Base-by-base conservation (phyloP, 352 stramenopile genomes). In the Halophytophthora polymorphica region DNA sequence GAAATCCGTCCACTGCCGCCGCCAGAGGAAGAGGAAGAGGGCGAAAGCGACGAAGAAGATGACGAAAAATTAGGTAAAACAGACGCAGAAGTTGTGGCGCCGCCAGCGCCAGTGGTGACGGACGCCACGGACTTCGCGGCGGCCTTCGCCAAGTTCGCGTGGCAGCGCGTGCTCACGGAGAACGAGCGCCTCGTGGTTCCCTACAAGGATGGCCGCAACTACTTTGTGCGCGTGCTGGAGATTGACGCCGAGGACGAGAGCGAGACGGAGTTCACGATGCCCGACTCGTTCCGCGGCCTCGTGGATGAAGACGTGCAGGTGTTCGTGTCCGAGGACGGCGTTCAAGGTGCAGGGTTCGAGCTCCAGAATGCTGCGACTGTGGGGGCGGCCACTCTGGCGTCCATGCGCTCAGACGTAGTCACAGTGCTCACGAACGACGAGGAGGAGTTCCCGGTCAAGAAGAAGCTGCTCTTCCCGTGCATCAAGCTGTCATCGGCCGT, bases 401-500 rank as follows among this genome's bases (percentile, higher is more conserved):
- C 76, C 0, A 59, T 82, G 51, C 72, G 80, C n/a, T 71, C 65
- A 14, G 77, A 91, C 34, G 70, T 95, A 25, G 85, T 96, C 13
- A 73, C 80, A 3, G 84, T 95, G 19, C 25, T 77, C 2, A 94
- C 82, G 10, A 91, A 64, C 43, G 88, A 96, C 46, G 84, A 90
- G 18, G 88, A 96, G 45, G 79, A 88, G 59, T 96, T 96, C 46
- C 85, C 85, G 0, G 86, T 96, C 39, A 90, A 92, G 65, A 91
- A 93, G 59, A 92, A 90, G 52, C 66, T 96, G 10, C 64, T 96
- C 6, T 93, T 90, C 51, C 85, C 86, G 47, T 96, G 88, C 46
- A 93, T 96, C 53, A 85, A 83, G 39, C 73, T 96, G 8, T 93
- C 86, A 43, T 88, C 71, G 0, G 86, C 83, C 12, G 86, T 93